Base-by-base conservation (phyloP, 768 basidiomycete species). In the Symmetrospora coprosmae region DNA sequence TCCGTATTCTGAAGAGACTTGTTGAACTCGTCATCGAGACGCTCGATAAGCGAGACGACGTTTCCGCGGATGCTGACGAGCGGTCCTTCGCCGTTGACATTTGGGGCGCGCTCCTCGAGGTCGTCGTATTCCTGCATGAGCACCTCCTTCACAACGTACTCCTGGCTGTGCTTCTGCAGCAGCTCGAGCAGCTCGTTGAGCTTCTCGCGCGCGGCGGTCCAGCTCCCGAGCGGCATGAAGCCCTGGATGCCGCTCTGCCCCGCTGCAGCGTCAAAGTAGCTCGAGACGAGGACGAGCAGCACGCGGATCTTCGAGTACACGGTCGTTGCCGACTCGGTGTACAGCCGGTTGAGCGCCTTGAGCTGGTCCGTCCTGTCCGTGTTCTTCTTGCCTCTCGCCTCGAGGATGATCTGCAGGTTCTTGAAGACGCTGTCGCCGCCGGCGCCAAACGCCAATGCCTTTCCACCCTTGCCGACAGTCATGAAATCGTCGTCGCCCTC, bases 21-120 rank as follows among this genome's bases (percentile, higher is more conserved):
- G 41, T 90, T 96, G 72, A 99, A 99, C 74, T 99, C 94, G 67
- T 97, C 94, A 71, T 97, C 94, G 46, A 99, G 75, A 52, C 91
- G 83, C 72, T 99, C 94, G 46, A 99, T 81, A 66, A 94, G 87
- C 70, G 87, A 87, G 73, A 97, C 92, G 72, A 99, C 81, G 70
- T 86, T 92, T 40, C 94, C 94, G 50, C 92, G 84, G 61, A 99
- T 85, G 61, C 82, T 80, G 60, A 97, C 89, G 43, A 83, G 70
- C 11, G 85, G 84, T 64, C 78, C 79, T 25, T 80, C 76, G 66
- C 87, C 73, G 31, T 68, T 70, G 31, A 65, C 65, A 28, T 78
- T 76, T 7, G 91, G 89, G 2, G 80, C 76, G 41, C 92, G 82
- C 73, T 99, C 92, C 21, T 78, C 72, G 43, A 83, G 76, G 65